A percentile compares a stretch with the other conserved stretches of the same genome.
Conservation (phyloP, 768 basidiomycete genomes). For the Galerina marginata region DNA sequence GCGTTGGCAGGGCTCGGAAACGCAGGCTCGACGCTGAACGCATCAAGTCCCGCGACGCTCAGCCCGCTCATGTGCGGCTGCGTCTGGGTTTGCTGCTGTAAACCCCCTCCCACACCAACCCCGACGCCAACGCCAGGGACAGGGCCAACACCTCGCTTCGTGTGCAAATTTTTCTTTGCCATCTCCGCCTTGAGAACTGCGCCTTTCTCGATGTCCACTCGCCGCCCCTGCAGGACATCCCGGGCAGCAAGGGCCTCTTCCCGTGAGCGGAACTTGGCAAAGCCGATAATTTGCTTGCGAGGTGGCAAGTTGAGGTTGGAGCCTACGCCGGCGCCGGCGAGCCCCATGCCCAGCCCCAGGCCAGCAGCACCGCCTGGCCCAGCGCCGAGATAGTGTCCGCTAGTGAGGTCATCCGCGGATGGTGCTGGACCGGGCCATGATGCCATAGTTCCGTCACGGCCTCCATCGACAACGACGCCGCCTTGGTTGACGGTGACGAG, state of each 20-base stretch:
- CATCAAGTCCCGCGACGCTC: constrained; percentile 5
- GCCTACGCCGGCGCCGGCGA: background rate
- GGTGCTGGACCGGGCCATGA: constrained; percentile 61
- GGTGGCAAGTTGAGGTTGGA: constrained; percentile 53
- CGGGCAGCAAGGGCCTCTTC: constrained; percentile 87
- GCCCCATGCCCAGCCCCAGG: constrained; percentile 12
- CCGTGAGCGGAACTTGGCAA: constrained; percentile 92
- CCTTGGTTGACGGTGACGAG: constrained; percentile 84
- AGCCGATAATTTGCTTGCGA: constrained; percentile 97
- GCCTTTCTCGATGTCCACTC: constrained; percentile 93
- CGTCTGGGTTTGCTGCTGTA: constrained; percentile 9
- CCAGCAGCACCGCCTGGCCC: constrained; percentile 13
- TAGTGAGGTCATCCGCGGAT: constrained; percentile 37
- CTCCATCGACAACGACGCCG: constrained; percentile 80
- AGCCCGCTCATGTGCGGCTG: constrained; percentile 20
- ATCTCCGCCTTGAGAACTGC: constrained; percentile 96
- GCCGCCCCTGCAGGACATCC: constrained; percentile 85
- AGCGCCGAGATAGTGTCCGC: constrained; percentile 32
- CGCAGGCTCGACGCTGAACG: constrained; percentile 21
- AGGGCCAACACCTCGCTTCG: constrained; percentile 87
- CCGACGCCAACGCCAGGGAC: constrained; percentile 39
- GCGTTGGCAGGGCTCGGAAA: background rate
- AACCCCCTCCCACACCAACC: constrained; percentile 8
- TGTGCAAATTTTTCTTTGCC: constrained; percentile 99
- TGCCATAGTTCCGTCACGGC: constrained; percentile 71